These are phyloP conservation scores for Tetracladium maxilliforme DNA, from an alignment of 2,329 filamentous ascomycete genomes.

Conservation along the genomic window DNA sequence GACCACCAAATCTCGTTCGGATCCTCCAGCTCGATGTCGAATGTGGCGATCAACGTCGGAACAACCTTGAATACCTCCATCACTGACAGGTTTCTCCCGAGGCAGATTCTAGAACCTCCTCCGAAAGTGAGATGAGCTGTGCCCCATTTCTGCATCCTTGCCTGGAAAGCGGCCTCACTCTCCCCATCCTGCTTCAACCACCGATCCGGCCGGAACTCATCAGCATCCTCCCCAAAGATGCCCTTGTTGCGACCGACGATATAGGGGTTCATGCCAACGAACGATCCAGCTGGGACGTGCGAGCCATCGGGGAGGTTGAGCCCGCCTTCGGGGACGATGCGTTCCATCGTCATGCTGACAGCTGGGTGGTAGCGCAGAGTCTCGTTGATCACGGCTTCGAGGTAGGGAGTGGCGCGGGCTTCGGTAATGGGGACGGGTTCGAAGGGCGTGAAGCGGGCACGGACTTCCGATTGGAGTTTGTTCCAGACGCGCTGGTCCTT, in stretches of 20 bases:
- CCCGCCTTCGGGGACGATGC: conserved; percentile 27
- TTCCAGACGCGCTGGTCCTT: conserved; percentile 12
- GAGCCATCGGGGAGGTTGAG: conserved; percentile 19
- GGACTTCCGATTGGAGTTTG: conserved; percentile 20
- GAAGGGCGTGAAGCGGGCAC: conserved; percentile 12
- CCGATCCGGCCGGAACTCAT: conserved; percentile 28
- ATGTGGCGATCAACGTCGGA: conserved; percentile 26
- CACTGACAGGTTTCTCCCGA: conserved; percentile 23
- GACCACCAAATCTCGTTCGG: too few relatives aligned
- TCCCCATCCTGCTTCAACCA: conserved; percentile 25
- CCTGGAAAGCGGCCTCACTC: too few relatives aligned
- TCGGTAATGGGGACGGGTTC: conserved; percentile 9
- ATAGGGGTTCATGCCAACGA: conserved; percentile 25
- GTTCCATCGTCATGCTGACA: conserved; percentile 31
- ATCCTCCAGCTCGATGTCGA: too few relatives aligned
- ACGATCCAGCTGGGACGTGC: conserved; percentile 18
- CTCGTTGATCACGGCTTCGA: conserved; percentile 37
- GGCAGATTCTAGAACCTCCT: conserved; percentile 23
- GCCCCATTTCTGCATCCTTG: conserved; percentile 20
- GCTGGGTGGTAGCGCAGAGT: conserved; percentile 31
- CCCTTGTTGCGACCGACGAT: conserved; percentile 20
- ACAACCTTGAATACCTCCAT: conserved; percentile 30
- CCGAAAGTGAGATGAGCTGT: conserved; percentile 24
- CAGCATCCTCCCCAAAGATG: conserved; percentile 27
- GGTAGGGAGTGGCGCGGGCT: conserved; percentile 20